Evolutionary conservation across 192 early-diverging fungal species (phyloP).

Genomic region (Entomortierella lignicola): DNA sequence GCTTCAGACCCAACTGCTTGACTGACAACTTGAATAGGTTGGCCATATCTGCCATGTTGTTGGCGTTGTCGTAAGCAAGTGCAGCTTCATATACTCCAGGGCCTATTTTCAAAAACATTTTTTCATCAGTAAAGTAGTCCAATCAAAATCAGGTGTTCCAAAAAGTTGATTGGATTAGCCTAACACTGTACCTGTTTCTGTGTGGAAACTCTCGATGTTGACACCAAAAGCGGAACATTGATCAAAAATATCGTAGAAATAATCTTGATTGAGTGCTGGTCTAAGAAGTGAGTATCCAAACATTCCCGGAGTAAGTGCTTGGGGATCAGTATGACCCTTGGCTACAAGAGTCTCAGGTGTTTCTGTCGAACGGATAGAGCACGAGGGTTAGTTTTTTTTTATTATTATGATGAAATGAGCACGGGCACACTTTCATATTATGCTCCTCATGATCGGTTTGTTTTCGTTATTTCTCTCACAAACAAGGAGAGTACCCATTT

Average conservation of each 20-base stretch:
- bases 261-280: constrained; percentile 72
- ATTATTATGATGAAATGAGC: neutral
- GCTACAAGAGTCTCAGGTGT: constrained; percentile 70
- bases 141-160: no score
- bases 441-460: no score
- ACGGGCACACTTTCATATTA: no score
- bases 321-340: constrained; percentile 68
- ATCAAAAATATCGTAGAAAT: constrained; percentile 78
- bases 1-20: constrained; percentile 77
- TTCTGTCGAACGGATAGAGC: constrained; percentile 57
- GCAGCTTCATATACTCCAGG: constrained; percentile 89
- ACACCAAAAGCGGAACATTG: constrained; percentile 67
- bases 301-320: constrained; percentile 81
- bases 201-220: constrained; percentile 81
- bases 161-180: no score
- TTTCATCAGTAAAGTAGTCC: neutral
- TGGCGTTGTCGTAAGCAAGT: constrained; percentile 68
- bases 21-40: constrained; percentile 80
- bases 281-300: constrained; percentile 83
- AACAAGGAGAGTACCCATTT: no score
- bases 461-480: neutral
- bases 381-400: neutral
- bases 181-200: constrained; percentile 83
- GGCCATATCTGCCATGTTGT: constrained; percentile 76
- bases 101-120: constrained; percentile 50